Base-by-base conservation (phyloP, 1,139 yeast genomes). In the Geotrichum restrictum region DNA sequence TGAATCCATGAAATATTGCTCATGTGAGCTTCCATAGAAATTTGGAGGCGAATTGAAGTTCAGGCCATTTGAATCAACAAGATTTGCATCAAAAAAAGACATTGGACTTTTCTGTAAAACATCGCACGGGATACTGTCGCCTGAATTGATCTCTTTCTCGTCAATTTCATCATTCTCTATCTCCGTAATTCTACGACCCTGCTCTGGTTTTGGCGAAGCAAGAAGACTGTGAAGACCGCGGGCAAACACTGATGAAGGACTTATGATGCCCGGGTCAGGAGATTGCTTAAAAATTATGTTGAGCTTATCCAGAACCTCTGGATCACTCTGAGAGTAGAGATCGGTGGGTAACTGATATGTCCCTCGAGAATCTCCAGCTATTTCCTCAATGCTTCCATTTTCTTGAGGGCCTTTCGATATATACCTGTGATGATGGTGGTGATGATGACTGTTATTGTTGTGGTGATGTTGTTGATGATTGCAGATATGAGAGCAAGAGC, bases 201-300 rank as follows among this genome's bases (percentile, higher is more conserved):
- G 41, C n/a, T 37, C 41, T 21, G 41, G 41, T 18, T 21, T 18
- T 21, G 41, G 41, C 22, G 41, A 37, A 2, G 41, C 6, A 21
- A 37, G 8, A 3, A 37, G 41, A 8, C 41, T 37, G 6, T 37
- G 41, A 7, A 37, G 41, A 3, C 41, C 41, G 10, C 41, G 41
- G 18, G 41, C 22, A 18, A 37, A 37, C n/a, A 37, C 41, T 11
- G 41, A 18, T 13, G 41, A 16, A 7, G 41, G 41, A 37, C 41
- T 37, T 4, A 37, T 6, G 13, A 16, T 16, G n/a, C 41, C 41
- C 10, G 41, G 22, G 13, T 37, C 41, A 2, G 41, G 24, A 37
- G 41, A 18, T 13, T 18, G 41, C 5, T 33, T 33, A 6, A 33
- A 14, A 13, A 33, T 14, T n/a, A 13, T 14, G 11, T 33, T 33